Evolutionary conservation across 306 rosid genomes (phyloP).

Genomic region (Quercus agrifolia): DNA sequence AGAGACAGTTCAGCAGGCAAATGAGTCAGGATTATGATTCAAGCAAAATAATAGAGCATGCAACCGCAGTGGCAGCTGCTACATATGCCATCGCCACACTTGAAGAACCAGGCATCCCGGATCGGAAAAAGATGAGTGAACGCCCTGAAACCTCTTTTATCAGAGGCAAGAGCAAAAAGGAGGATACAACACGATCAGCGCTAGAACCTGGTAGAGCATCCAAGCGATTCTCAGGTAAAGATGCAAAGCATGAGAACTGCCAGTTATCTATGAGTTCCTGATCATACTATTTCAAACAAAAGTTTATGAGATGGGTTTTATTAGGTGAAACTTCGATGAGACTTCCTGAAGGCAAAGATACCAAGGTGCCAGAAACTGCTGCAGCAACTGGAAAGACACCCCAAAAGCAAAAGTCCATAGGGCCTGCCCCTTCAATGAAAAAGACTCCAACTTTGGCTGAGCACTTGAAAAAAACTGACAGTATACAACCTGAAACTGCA

Average conservation of each 20-base stretch:
- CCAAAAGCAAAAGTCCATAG: conserved; percentile 30
- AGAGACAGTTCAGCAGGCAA: conserved; percentile 37
- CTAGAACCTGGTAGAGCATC: conserved; percentile 35
- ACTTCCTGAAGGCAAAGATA: conserved; percentile 31
- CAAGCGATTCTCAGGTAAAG: conserved; percentile 50
- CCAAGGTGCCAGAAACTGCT: conserved; percentile 25
- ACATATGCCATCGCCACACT: conserved; percentile 46
- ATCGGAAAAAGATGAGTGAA: conserved; percentile 4
- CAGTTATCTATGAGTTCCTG: background rate
- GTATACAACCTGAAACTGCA: conserved; percentile 30
- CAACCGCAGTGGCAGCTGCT: conserved; percentile 83
- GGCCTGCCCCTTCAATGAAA: conserved; percentile 30
- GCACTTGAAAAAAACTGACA: background rate
- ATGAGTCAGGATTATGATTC: conserved; percentile 48
- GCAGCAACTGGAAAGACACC: conserved; percentile 25
- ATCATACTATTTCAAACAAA: background rate
- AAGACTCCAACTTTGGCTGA: conserved; percentile 32
- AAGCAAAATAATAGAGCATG: conserved; percentile 35
- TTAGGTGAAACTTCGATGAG: conserved; percentile 41
- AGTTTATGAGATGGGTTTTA: background rate
- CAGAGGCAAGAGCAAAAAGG: conserved; percentile 34
- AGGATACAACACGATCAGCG: conserved; percentile 27
- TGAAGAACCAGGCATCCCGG: conserved; percentile 24
- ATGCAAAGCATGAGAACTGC: background rate
- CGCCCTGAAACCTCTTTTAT: conserved; percentile 18